Base-by-base conservation (phyloP, 139 green algal species). In the Monoraphidium neglectum region DNA sequence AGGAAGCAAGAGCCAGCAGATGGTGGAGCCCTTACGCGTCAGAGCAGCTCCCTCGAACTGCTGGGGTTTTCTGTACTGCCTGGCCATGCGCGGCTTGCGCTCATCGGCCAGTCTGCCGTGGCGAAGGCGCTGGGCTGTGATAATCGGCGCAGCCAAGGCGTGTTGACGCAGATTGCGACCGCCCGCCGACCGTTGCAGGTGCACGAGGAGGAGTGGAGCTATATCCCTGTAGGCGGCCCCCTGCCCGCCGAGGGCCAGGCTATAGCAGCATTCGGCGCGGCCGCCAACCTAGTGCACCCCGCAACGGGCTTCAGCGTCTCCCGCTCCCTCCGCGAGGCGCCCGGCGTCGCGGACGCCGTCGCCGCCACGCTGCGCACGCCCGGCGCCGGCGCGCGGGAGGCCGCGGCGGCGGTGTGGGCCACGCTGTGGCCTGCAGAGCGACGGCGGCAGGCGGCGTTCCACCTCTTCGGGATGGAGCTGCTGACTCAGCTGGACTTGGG, bases 391-490 rank as follows among this genome's bases (percentile, higher is more conserved):
- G 81, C 73, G 36, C 56, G 75, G 23, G 78, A 87, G 60, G 75
- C 90, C 2, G 70, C 64, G 26, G 53, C 30, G 12, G 78, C 57
- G 16, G 91, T 93, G 21, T 98, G 94, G 94, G 81, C 95, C 13
- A 60, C 75, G 28, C 87, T 98, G 67, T 98, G 94, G 94, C 86
- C 88, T 2, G 64, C 86, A 38, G 94, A 98, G 80, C 90, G 89
- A 73, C 87, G 92, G 30, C 88, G 88, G 37, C 92, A 94, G 89
- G 90, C 89, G 32, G 78, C 87, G 0, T 97, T 97, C 82, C 90
- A 97, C 68, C 86, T 95, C 32, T 96, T 97, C 81, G 93, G 93
- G 66, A 97, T 97, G 93, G 92, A 96, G 88, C 89, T 97, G 32
- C 84, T 97, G 23, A 87, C 87, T 8, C 83, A 84, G 64, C 86